A percentile compares a stretch with the other conserved stretches of the same genome.
phyloP scores from a whole-genome alignment of 352 stramenopile genomes.

The Halophytophthora batemanensis region DNA sequence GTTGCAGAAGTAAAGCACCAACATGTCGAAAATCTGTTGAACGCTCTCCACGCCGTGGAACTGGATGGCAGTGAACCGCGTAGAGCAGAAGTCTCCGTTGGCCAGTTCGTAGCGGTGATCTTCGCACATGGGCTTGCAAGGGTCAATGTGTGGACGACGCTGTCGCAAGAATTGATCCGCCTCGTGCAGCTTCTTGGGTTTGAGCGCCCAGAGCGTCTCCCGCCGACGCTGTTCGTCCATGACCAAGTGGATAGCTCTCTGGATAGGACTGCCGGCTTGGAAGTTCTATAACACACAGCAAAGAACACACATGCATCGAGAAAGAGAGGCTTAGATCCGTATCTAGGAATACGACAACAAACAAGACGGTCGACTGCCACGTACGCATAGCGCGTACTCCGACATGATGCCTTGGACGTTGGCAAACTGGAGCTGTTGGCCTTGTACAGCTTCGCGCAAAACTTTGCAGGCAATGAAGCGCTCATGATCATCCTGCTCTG shows the following conservation, averaged over 20 bases:
- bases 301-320: not conserved
- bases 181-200: constrained; percentile 26
- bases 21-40: constrained; percentile 38
- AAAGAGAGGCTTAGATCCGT: no score
- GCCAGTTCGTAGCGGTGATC: constrained; percentile 24
- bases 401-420: constrained; percentile 41
- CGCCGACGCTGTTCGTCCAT: constrained; percentile 10
- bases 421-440: constrained; percentile 33
- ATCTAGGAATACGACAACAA: not conserved
- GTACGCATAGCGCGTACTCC: constrained; percentile 34
- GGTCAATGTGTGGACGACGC: constrained; percentile 24
- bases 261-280: constrained; percentile 28
- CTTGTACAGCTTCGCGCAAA: constrained; percentile 32
- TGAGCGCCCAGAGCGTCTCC: constrained; percentile 18
- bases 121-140: constrained; percentile 30
- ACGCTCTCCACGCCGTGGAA: constrained; percentile 34
- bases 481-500: constrained; percentile 23
- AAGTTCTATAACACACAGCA: constrained; percentile 21
- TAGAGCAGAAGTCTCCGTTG: constrained; percentile 28
- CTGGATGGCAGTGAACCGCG: constrained; percentile 48
- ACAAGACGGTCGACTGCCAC: constrained; percentile 3
- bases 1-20: constrained; percentile 50
- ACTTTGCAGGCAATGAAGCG: constrained; percentile 27
- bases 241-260: constrained; percentile 28
- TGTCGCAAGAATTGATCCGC: constrained; percentile 28